Evolutionary conservation across 345 rosid genomes (phyloP).

Genomic region (Eucalyptus grandis): DNA sequence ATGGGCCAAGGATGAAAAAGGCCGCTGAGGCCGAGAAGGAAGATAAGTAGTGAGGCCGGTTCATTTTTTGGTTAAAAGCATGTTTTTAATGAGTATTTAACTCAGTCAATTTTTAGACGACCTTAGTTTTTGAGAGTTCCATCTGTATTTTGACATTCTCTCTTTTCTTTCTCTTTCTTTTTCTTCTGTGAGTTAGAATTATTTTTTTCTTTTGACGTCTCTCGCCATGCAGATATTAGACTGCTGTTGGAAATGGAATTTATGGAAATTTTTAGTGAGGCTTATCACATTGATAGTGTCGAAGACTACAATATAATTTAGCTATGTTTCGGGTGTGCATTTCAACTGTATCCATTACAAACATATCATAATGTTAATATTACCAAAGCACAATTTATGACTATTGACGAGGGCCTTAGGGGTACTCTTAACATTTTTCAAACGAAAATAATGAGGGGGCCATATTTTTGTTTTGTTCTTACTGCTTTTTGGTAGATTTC

Average conservation of each 20-base stretch:
- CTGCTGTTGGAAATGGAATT: neutral
- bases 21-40: slow-evolving; percentile 91
- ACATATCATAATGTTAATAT: neutral
- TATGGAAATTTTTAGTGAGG: neutral
- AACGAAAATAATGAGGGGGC: no score
- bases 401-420: no score
- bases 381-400: no score
- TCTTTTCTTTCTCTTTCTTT: neutral
- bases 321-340: neutral
- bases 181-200: neutral
- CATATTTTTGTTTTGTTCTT: no score
- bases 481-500: no score
- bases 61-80: neutral
- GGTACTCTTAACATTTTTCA: no score
- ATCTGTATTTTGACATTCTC: neutral
- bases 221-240: neutral
- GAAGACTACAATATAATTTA: neutral
- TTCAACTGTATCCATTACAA: neutral
- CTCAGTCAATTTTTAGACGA: neutral
- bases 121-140: neutral
- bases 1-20: slow-evolving; percentile 60
- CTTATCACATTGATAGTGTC: neutral
- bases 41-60: slow-evolving; percentile 39
- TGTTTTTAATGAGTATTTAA: no score
- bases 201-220: neutral